These are phyloP conservation scores for Striga asiatica DNA, from an alignment of 257 asterid species.

Conservation along the genomic window DNA sequence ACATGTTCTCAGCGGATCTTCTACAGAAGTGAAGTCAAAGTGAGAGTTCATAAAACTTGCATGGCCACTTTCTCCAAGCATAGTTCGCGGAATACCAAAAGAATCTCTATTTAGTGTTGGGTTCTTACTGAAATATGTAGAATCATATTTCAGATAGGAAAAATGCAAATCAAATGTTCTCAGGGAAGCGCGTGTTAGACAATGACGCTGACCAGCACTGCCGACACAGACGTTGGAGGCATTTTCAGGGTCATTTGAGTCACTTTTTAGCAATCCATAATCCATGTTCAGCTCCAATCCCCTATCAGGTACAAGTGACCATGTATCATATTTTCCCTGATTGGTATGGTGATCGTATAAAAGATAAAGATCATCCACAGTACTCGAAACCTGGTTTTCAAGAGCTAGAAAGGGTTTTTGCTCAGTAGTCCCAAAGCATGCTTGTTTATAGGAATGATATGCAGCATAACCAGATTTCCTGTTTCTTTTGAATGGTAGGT, in stretches of 20 bases:
- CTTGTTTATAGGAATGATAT: slow-evolving; percentile 18
- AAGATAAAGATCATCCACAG: slow-evolving; percentile 19
- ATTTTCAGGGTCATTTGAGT: slow-evolving; percentile 22
- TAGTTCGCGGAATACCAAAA: slow-evolving; percentile 29
- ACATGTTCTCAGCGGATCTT: slow-evolving; percentile 44
- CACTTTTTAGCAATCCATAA: slow-evolving; percentile 23
- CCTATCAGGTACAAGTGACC: slow-evolving; percentile 28
- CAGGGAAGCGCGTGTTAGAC: slow-evolving; percentile 22
- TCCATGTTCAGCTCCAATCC: slow-evolving; percentile 21
- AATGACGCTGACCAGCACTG: slow-evolving; percentile 19
- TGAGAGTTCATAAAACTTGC: slow-evolving; percentile 27
- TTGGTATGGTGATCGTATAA: slow-evolving; percentile 17
- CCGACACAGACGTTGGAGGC: slow-evolving; percentile 17
- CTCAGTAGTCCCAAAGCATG: slow-evolving; percentile 16
- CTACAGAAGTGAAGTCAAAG: slow-evolving; percentile 69
- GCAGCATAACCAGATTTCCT: slow-evolving; percentile 18
- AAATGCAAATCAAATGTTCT: slow-evolving; percentile 21
- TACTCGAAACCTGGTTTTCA: slow-evolving; percentile 22
- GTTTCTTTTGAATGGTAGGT: slow-evolving; percentile 18
- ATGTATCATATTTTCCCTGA: slow-evolving; percentile 21
- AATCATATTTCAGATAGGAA: slow-evolving; percentile 31
- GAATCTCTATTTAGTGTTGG: slow-evolving; percentile 41
- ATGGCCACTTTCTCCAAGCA: slow-evolving; percentile 26
- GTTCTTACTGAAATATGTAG: slow-evolving; percentile 54
- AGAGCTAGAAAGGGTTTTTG: slow-evolving; percentile 14